Conservation (phyloP, 371 early-diverging fungal genomes). For the Dichotomocladium elegans region DNA sequence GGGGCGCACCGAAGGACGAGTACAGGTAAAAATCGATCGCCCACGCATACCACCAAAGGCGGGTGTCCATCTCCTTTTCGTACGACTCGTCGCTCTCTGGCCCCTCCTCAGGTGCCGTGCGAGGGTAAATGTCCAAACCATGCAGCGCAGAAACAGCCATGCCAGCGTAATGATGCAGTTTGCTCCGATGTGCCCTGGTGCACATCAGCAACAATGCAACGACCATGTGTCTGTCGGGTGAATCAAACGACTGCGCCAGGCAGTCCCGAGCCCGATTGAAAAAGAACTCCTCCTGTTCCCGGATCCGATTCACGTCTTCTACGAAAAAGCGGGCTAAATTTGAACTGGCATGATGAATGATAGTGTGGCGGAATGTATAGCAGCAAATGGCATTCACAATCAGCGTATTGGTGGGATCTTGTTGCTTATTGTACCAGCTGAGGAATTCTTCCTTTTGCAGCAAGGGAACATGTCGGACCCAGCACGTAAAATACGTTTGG, state of each 20-base stretch:
- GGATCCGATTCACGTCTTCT: background rate
- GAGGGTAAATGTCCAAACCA: slow-evolving; percentile 42
- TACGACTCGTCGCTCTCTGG: slow-evolving; percentile 33
- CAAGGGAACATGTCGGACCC: slow-evolving; percentile 35
- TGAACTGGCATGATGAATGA: slow-evolving; percentile 30
- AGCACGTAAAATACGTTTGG: slow-evolving; percentile 39
- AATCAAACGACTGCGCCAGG: slow-evolving; percentile 41
- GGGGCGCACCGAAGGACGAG: slow-evolving; percentile 31
- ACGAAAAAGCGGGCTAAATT: slow-evolving; percentile 7
- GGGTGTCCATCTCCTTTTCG: slow-evolving; percentile 44
- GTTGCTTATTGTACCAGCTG: slow-evolving; percentile 32
- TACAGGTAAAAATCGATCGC: slow-evolving; percentile 39
- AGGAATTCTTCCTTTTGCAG: slow-evolving; percentile 35
- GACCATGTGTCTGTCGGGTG: slow-evolving; percentile 34
- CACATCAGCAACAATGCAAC: slow-evolving; percentile 29
- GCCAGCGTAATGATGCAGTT: slow-evolving; percentile 36
- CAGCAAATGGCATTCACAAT: slow-evolving; percentile 46
- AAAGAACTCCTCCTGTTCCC: slow-evolving; percentile 45
- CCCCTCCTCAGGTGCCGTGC: slow-evolving; percentile 23
- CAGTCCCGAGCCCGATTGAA: slow-evolving; percentile 39
- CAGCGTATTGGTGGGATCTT: slow-evolving; percentile 28
- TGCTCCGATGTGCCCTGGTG: slow-evolving; percentile 22
- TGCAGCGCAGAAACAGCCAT: slow-evolving; percentile 44
- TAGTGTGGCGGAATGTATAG: slow-evolving; percentile 29
- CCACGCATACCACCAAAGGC: slow-evolving; percentile 52